Conservation (phyloP, 1,139 yeast species). For the Pichia sp. region DNA sequence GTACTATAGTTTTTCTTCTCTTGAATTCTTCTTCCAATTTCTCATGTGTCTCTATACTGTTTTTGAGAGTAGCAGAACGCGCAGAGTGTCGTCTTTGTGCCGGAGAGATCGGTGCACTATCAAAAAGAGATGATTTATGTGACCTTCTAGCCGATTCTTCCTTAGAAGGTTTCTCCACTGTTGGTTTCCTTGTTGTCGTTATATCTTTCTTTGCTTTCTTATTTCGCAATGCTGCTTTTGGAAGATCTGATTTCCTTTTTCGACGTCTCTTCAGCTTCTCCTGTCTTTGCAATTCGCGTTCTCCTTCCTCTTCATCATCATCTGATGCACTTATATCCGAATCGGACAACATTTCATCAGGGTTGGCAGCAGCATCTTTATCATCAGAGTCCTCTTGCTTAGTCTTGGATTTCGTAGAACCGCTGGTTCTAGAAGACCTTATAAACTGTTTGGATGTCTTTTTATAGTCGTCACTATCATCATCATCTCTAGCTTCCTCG, state of each 20-base stretch:
- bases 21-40: slow-evolving; percentile 66
- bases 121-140: slow-evolving; percentile 29
- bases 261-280: slow-evolving; percentile 39
- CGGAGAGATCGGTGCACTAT: slow-evolving; percentile 24
- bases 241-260: slow-evolving; percentile 26
- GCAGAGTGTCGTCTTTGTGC: slow-evolving; percentile 65
- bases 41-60: slow-evolving; percentile 70
- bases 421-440: background rate
- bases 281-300: slow-evolving; percentile 49
- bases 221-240: slow-evolving; percentile 19
- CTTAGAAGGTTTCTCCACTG: slow-evolving; percentile 18
- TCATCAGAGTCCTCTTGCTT: slow-evolving; percentile 4
- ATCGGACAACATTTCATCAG: slow-evolving; percentile 40
- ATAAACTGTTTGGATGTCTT: no score
- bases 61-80: slow-evolving; percentile 71
- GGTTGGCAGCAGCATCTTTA: slow-evolving; percentile 29
- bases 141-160: slow-evolving; percentile 6
- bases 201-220: slow-evolving; percentile 6
- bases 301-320: slow-evolving; percentile 59
- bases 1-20: slow-evolving; percentile 41
- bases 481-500: slow-evolving; percentile 13
- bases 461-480: slow-evolving; percentile 15
- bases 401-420: slow-evolving; percentile 2
- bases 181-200: slow-evolving; percentile 12
- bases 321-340: slow-evolving; percentile 30